A percentile compares a stretch with the other conserved stretches of the same genome.
Conservation (phyloP, 192 early-diverging fungal genomes). For the Backusella parvicylindrica region DNA sequence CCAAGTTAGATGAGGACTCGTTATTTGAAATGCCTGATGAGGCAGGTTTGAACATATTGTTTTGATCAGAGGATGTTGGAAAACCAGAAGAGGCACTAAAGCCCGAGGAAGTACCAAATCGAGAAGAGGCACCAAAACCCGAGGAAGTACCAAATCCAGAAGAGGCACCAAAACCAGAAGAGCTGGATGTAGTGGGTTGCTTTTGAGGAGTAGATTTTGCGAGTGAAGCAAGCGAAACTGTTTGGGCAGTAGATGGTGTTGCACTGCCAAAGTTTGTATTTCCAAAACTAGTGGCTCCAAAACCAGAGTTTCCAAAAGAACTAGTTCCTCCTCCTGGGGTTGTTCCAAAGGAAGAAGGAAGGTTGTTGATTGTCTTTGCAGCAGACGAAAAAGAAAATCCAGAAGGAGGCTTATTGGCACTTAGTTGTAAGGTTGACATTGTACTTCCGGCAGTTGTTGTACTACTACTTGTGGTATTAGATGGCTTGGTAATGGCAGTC, state of each 20-base stretch:
- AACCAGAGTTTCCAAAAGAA: neutral
- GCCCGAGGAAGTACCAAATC: too few relatives aligned
- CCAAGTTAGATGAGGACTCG: neutral
- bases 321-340: neutral
- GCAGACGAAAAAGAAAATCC: neutral
- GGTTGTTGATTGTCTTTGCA: neutral
- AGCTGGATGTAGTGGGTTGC: neutral
- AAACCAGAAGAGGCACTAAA: too few relatives aligned
- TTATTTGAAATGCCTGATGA: neutral
- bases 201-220: neutral
- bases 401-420: neutral
- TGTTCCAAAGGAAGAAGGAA: neutral
- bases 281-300: neutral
- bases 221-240: neutral
- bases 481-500: neutral
- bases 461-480: neutral
- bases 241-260: neutral
- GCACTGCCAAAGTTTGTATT: neutral
- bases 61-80: neutral
- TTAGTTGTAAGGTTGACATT: too few relatives aligned
- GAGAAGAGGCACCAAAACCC: too few relatives aligned
- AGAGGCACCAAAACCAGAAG: too few relatives aligned
- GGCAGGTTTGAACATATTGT: neutral
- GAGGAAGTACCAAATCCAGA: too few relatives aligned
- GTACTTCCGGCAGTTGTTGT: neutral